Conservation (phyloP, 441 rosid species). For the Adansonia gregorii region DNA sequence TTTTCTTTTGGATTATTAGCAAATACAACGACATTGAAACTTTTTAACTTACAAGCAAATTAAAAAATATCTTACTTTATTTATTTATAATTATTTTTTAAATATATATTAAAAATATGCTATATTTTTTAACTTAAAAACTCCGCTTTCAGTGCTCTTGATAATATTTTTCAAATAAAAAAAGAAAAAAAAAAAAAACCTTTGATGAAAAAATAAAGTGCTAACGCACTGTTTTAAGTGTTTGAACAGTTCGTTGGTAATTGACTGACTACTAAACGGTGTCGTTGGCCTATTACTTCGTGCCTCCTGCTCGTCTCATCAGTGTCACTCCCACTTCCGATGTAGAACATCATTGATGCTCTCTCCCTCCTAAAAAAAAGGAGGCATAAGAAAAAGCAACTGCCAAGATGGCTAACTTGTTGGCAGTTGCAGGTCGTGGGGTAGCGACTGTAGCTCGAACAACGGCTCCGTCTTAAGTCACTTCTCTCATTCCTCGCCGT, state of each 20-base stretch:
- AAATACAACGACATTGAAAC: too few relatives aligned
- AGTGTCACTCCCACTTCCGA: neutral
- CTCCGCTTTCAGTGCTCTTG: too few relatives aligned
- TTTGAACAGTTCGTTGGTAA: neutral
- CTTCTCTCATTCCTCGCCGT: constrained; percentile 66
- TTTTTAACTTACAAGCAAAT: too few relatives aligned
- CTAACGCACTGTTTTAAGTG: too few relatives aligned
- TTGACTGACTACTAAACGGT: neutral
- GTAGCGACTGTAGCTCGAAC: constrained; percentile 48
- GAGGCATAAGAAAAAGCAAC: neutral
- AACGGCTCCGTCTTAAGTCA: constrained; percentile 40
- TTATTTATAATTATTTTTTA: too few relatives aligned
- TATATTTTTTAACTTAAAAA: too few relatives aligned
- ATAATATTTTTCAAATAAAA: too few relatives aligned
- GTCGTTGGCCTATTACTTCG: neutral
- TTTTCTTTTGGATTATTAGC: too few relatives aligned
- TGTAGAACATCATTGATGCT: neutral
- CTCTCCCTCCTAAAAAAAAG: neutral
- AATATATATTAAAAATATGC: too few relatives aligned
- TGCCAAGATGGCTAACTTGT: constrained; percentile 23
- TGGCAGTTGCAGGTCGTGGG: constrained; percentile 53
- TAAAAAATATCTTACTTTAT: too few relatives aligned
- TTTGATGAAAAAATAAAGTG: too few relatives aligned
- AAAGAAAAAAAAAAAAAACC: too few relatives aligned
- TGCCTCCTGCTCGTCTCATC: neutral